Conservation (phyloP, 768 basidiomycete genomes). For the Auriscalpium orientale region DNA sequence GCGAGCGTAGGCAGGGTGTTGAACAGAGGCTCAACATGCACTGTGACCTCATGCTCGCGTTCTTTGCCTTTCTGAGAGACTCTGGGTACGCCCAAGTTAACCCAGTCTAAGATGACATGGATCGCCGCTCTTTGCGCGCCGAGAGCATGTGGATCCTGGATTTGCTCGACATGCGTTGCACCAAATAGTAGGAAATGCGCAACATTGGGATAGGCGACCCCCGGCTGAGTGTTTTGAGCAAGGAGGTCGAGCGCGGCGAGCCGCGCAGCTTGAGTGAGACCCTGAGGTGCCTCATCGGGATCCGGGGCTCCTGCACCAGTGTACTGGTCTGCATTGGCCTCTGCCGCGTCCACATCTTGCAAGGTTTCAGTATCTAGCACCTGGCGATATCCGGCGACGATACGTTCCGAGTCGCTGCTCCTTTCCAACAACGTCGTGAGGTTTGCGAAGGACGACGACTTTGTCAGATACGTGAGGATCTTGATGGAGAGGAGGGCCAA, state of each 20-base stretch:
- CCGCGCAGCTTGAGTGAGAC: conserved; percentile 61
- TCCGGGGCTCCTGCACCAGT: conserved; percentile 74
- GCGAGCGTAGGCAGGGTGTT: conserved; percentile 66
- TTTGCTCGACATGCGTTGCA: conserved; percentile 48
- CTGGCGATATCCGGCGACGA: conserved; percentile 70
- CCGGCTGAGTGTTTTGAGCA: conserved; percentile 62
- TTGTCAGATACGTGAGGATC: conserved; percentile 61
- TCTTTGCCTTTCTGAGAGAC: conserved; percentile 38
- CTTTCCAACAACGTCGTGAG: conserved; percentile 74
- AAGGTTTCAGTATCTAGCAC: conserved; percentile 55
- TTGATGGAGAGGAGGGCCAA: conserved; percentile 72
- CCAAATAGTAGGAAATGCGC: conserved; percentile 85
- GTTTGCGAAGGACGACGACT: conserved; percentile 60
- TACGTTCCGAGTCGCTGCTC: conserved; percentile 78
- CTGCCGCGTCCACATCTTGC: conserved; percentile 54
- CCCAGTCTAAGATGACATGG: conserved; percentile 72
- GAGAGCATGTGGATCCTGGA: conserved; percentile 74
- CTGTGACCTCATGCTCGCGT: conserved; percentile 23
- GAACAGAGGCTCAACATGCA: conserved; percentile 46
- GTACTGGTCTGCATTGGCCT: conserved; percentile 48
- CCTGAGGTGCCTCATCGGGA: conserved; percentile 34
- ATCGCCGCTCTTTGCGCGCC: conserved; percentile 64
- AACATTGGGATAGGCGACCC: conserved; percentile 66
- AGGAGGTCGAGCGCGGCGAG: conserved; percentile 77
- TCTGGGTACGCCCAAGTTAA: conserved; percentile 66